These are phyloP conservation scores for Isabelozyma heimii DNA, from an alignment of 805 yeast species.

Conservation along the genomic window DNA sequence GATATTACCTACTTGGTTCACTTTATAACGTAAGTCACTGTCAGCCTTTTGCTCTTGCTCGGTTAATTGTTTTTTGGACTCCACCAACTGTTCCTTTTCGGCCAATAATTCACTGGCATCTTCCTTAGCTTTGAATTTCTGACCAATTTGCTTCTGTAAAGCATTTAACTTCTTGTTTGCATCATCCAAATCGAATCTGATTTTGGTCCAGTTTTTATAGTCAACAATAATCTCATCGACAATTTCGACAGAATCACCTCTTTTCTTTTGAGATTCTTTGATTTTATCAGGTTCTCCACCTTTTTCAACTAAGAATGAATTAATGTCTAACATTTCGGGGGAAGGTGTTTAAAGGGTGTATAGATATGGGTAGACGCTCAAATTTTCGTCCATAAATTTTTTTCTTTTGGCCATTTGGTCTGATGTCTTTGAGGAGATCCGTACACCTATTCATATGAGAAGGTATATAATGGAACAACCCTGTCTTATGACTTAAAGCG, in stretches of 20 bases:
- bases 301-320: conserved; percentile 89
- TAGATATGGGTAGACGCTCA: not conserved
- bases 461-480: no score
- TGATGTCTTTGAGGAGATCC: no score
- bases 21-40: conserved; percentile 68
- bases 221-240: conserved; percentile 93
- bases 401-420: not conserved
- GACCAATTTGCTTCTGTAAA: conserved; percentile 90
- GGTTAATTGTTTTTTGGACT: conserved; percentile 64
- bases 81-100: conserved; percentile 73
- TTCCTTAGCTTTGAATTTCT: conserved; percentile 90
- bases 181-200: conserved; percentile 80
- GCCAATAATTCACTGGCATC: conserved; percentile 83
- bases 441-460: no score
- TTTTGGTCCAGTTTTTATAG: conserved; percentile 89
- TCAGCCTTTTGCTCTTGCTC: conserved; percentile 80
- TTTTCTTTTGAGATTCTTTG: conserved; percentile 84
- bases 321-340: conserved; percentile 80
- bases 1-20: conserved; percentile 87
- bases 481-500: no score
- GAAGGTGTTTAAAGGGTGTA: not conserved
- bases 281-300: conserved; percentile 94
- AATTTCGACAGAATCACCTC: conserved; percentile 91
- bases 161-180: conserved; percentile 84
- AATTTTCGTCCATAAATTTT: not conserved